Percentiles rank a stretch among this genome's conserved stretches.
Evolutionary conservation across 192 early-diverging fungal genomes (phyloP).

Genomic region (Backusella luteola): DNA sequence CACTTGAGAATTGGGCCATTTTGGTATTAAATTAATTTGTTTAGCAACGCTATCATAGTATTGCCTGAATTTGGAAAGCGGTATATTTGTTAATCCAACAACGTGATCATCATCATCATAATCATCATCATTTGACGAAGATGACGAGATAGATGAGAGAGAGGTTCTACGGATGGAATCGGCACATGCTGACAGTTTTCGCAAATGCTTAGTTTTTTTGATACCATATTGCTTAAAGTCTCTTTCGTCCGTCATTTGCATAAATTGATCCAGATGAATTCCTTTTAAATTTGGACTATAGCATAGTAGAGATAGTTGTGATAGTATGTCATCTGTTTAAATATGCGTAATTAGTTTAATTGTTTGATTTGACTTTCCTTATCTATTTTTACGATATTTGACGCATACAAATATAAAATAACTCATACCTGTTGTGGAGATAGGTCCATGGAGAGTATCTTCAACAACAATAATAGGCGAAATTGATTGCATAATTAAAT

Average conservation of each 20-base stretch:
- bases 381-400: neutral
- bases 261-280: neutral
- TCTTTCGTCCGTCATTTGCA: slow-evolving; percentile 9
- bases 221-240: slow-evolving; percentile 3
- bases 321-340: slow-evolving; percentile 7
- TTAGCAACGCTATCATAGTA: neutral
- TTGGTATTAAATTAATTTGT: neutral
- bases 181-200: neutral
- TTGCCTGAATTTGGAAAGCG: neutral
- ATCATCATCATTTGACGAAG: neutral
- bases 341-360: neutral
- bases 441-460: neutral
- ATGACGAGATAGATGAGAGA: slow-evolving; percentile 2
- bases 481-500: neutral
- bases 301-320: neutral
- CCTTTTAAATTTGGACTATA: slow-evolving; percentile 8
- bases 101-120: neutral
- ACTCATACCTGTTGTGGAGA: neutral
- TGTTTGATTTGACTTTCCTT: neutral
- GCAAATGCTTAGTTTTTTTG: neutral
- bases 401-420: neutral
- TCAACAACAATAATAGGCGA: slow-evolving; percentile 11
- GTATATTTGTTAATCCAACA: neutral
- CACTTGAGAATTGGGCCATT: neutral
- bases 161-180: slow-evolving; percentile 7